Evolutionary conservation across 2,329 filamentous ascomycete genomes (phyloP).

Genomic region (Madurella mycetomatis): DNA sequence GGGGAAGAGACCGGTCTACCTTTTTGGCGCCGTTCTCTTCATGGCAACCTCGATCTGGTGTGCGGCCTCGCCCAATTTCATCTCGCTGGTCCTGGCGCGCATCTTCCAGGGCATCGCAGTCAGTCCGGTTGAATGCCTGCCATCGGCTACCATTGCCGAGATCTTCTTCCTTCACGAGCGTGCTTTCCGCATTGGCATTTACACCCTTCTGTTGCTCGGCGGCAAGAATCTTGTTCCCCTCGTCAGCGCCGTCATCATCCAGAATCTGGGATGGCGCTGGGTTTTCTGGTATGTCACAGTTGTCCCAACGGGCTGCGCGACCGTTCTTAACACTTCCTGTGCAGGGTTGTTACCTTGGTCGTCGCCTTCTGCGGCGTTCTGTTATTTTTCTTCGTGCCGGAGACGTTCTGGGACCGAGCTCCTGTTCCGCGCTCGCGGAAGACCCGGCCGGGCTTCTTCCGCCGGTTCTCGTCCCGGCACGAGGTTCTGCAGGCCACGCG

Average conservation of each 20-base stretch:
- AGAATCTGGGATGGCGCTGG: conserved; percentile 79
- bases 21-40: conserved; percentile 73
- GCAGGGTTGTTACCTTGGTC: conserved; percentile 75
- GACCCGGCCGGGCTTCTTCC: conserved; percentile 41
- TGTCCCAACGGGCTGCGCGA: neutral
- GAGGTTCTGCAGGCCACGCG: conserved; percentile 14
- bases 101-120: conserved; percentile 86
- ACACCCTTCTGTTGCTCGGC: conserved; percentile 80
- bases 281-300: conserved; percentile 65
- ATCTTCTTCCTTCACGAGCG: conserved; percentile 95
- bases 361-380: conserved; percentile 66
- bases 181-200: conserved; percentile 88
- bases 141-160: conserved; percentile 89
- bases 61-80: conserved; percentile 74
- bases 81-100: conserved; percentile 73
- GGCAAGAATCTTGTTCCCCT: conserved; percentile 89
- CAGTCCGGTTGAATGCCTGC: conserved; percentile 86
- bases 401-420: conserved; percentile 91
- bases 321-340: neutral
- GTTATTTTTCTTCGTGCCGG: conserved; percentile 86
- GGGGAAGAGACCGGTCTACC: conserved; percentile 87
- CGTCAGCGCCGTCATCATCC: conserved; percentile 79
- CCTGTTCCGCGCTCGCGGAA: conserved; percentile 42
- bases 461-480: conserved; percentile 43
- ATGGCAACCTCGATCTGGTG: conserved; percentile 77